A percentile compares a stretch with the other conserved stretches of the same genome.
Conservation (phyloP, 345 rosid species). For the Citrus inodora region DNA sequence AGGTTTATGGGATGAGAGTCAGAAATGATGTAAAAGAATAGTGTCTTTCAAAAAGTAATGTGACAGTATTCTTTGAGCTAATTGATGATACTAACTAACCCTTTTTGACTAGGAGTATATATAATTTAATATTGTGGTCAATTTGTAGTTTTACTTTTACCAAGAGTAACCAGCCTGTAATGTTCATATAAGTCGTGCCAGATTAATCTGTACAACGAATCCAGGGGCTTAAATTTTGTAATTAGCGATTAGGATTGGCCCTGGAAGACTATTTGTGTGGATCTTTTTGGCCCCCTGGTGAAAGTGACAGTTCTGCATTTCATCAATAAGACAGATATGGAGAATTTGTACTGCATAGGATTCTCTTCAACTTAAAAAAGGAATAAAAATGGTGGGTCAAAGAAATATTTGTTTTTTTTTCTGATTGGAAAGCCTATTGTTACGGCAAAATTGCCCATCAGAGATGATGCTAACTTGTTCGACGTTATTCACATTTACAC, state of each 20-base stretch:
- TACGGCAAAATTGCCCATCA: not conserved
- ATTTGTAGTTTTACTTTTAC: not conserved
- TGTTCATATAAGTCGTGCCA: not conserved
- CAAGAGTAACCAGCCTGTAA: not conserved
- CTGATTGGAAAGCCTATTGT: constrained; percentile 2
- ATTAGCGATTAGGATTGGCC: not conserved
- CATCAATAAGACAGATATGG: not conserved
- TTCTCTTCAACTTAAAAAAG: not conserved
- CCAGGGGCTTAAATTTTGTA: not conserved
- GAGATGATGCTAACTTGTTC: not conserved
- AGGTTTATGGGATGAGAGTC: not conserved
- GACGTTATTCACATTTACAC: not conserved
- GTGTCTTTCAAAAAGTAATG: not conserved
- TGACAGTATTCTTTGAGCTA: not conserved
- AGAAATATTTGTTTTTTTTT: not conserved
- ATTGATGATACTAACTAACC: not conserved
- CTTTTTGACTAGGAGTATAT: not conserved
- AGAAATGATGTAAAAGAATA: not conserved
- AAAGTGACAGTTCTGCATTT: not conserved
- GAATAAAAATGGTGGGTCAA: not conserved
- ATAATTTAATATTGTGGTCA: not conserved
- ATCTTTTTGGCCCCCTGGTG: not conserved
- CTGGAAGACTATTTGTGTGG: not conserved
- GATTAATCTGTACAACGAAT: not conserved
- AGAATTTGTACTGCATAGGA: not conserved